These are phyloP conservation scores for Cladosporium sp. DNA, from an alignment of 2,329 filamentous ascomycete species.

Conservation along the genomic window DNA sequence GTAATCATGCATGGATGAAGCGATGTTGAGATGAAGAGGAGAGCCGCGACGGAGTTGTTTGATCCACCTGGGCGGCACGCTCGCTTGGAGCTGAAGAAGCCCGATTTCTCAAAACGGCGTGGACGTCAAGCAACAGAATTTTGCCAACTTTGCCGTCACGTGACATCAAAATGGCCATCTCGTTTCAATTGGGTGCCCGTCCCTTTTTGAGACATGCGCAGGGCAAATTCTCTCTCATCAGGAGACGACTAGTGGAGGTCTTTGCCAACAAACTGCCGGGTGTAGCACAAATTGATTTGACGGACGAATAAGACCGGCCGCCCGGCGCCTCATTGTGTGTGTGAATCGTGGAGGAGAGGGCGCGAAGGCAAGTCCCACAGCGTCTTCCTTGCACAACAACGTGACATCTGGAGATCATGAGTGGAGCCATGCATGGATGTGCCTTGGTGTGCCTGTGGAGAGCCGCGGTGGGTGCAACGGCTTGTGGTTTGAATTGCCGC, in stretches of 20 bases:
- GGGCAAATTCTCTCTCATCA: too few species aligned
- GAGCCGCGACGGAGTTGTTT: too few species aligned
- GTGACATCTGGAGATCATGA: slow-evolving; percentile 1
- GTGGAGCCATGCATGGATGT: slow-evolving; percentile 4
- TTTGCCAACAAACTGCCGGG: background rate
- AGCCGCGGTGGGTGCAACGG: background rate
- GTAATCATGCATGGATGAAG: slow-evolving; percentile 7
- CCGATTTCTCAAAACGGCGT: too few species aligned
- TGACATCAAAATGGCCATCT: too few species aligned
- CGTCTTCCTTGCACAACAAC: slow-evolving; percentile 8
- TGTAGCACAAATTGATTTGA: background rate
- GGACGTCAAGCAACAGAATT: too few species aligned
- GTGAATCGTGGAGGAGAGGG: background rate
- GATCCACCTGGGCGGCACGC: too few species aligned
- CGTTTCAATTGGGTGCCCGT: too few species aligned
- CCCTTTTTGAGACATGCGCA: too few species aligned
- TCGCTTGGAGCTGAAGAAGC: too few species aligned
- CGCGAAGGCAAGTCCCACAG: background rate
- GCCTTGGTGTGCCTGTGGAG: background rate
- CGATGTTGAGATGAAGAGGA: slow-evolving; percentile 10
- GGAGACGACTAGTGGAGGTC: too few species aligned
- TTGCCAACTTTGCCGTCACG: too few species aligned
- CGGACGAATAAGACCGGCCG: background rate
- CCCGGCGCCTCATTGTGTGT: background rate
- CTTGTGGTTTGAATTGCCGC: too few species aligned